Evolutionary conservation across 148 eudicot genomes (phyloP), one percentile per base, ranked within the genome.

Genomic region (Diospyros lotus): DNA sequence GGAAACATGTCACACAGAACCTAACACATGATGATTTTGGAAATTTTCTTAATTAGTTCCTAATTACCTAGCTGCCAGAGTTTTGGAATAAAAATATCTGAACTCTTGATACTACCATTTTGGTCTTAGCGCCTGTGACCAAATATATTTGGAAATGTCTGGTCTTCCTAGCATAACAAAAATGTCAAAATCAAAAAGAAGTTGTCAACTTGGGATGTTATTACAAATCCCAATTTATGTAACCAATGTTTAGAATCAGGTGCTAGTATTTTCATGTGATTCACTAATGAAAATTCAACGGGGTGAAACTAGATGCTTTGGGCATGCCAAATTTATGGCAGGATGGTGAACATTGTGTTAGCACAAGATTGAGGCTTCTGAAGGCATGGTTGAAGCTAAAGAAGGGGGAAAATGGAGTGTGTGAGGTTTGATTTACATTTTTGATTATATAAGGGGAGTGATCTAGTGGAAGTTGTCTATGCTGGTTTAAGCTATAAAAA

Each of bases 301-400:
- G 48, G 18, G 28, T 69, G 46, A 69, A 69, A 7, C 5, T 42
- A 14, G 61, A 69, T 53, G 73, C 61, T 41, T 69, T 54, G 48
- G 73, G 50, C 53, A 7, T 45, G 50, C 6, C 9, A 9, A 60
- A 38, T 7, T 0, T 13, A 13, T 51, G 61, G 28, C 58, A 11
- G 43, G 46, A 53, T 13, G 6, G 61, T 50, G 72, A 58, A 68
- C 28, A 8, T 13, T 60, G 18, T 39, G 73, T 28, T 53, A 6
- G 61, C 18, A 28, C 46, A 69, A 54, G 48, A 54, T 40, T 18
- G 53, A 5, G 9, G 38, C 28, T 54, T 5, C 13, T 28, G 60
- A 55, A 52, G 61, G 38, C 48, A 9, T 17, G 61, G 73, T 54
- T 46, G 56, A 71, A 43, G 39, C 13, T 71, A 63, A 15, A 71